phyloP scores from a whole-genome alignment of 352 stramenopile genomes.

The Globisporangium middletonii region DNA sequence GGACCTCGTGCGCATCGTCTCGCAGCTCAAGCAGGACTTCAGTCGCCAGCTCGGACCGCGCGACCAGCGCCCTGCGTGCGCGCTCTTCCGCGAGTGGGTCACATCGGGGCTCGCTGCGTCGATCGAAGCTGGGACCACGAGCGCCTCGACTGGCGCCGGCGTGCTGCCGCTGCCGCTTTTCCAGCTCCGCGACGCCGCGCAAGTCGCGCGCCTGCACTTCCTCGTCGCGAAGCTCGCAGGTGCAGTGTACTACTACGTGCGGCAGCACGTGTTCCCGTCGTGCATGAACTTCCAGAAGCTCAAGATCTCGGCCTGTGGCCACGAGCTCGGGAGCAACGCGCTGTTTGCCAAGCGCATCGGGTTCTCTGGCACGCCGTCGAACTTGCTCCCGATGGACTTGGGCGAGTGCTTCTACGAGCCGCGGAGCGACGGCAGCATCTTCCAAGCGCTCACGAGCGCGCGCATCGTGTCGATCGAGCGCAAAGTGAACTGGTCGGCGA shows the following conservation, averaged over 20 bases:
- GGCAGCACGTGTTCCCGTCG: slow-evolving; percentile 98
- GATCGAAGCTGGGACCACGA: slow-evolving; percentile 14
- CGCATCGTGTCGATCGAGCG: slow-evolving; percentile 85
- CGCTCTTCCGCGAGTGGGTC: slow-evolving; percentile 80
- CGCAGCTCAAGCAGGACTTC: slow-evolving; percentile 85
- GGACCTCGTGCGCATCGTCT: slow-evolving; percentile 84
- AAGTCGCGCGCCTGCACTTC: slow-evolving; percentile 93
- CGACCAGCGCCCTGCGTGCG: slow-evolving; percentile 69
- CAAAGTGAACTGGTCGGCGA: slow-evolving; percentile 78
- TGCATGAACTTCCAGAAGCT: slow-evolving; percentile 99
- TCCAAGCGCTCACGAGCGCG: slow-evolving; percentile 94
- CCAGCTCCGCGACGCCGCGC: slow-evolving; percentile 95
- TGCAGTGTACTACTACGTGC: slow-evolving; percentile 97
- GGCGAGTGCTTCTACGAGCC: slow-evolving; percentile 98
- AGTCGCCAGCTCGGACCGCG: slow-evolving; percentile 78
- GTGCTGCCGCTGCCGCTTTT: slow-evolving; percentile 95
- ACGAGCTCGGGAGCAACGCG: slow-evolving; percentile 98
- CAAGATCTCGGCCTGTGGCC: slow-evolving; percentile 98
- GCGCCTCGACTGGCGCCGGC: slow-evolving; percentile 23
- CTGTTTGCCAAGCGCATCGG: slow-evolving; percentile 97
- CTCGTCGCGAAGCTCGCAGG: slow-evolving; percentile 92
- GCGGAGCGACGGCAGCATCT: slow-evolving; percentile 97
- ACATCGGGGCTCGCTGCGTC: slow-evolving; percentile 31
- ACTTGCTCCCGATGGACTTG: slow-evolving; percentile 98
- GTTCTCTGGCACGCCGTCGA: slow-evolving; percentile 98